Conservation (phyloP, 345 rosid species). For the Mallotus nudiflorus region DNA sequence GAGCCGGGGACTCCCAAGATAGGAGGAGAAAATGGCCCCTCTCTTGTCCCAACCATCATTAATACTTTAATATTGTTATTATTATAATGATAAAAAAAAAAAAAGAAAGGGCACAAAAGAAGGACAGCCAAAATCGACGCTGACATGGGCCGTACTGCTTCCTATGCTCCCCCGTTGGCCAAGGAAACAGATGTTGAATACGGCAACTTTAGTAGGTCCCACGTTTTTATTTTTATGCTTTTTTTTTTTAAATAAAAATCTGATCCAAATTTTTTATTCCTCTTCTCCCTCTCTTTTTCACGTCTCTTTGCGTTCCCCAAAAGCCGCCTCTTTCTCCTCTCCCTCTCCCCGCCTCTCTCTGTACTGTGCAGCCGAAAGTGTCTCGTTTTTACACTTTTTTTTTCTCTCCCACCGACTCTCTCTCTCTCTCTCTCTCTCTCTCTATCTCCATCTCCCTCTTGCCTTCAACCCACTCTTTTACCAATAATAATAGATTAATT, state of each 20-base stretch:
- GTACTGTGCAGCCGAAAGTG: conserved; percentile 11
- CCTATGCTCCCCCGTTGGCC: not conserved
- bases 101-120: not conserved
- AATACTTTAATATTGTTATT: too few species aligned
- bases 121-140: conserved; percentile 23
- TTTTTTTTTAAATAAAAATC: not conserved
- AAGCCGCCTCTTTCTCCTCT: conserved; percentile 47
- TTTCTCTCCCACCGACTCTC: too few species aligned
- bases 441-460: too few species aligned
- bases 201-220: conserved; percentile 14
- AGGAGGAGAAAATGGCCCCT: conserved; percentile 22
- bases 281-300: not conserved
- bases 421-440: too few species aligned
- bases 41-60: too few species aligned
- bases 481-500: too few species aligned
- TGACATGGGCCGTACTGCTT: conserved; percentile 35
- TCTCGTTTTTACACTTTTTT: not conserved
- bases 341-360: too few species aligned
- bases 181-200: conserved; percentile 24
- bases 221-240: not conserved
- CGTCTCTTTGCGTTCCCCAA: conserved; percentile 56
- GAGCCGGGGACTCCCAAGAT: conserved; percentile 44
- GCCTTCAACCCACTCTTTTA: too few species aligned
- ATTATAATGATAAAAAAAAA: not conserved
- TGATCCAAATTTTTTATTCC: not conserved